A percentile compares a stretch with the other conserved stretches of the same genome.
Conservation (phyloP, 305 asterid species). For the Fraxinus ornus region DNA sequence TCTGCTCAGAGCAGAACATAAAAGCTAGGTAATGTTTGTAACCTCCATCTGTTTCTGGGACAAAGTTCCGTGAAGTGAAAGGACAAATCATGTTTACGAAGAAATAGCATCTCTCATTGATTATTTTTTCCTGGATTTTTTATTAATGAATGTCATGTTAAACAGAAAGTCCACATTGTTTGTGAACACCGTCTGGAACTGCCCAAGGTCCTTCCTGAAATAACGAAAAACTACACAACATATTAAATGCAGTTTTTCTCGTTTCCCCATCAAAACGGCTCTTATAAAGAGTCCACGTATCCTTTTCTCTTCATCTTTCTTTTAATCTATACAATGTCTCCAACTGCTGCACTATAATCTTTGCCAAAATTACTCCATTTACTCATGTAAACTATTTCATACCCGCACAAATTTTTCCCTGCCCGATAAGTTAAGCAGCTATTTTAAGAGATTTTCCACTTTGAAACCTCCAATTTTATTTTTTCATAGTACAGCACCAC, state of each 20-base stretch:
- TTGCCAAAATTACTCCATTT: constrained; percentile 6
- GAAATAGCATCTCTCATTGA: not conserved
- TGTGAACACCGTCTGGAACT: not conserved
- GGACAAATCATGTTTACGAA: constrained; percentile 3
- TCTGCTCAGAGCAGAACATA: constrained; percentile 5
- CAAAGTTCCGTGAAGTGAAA: constrained; percentile 14
- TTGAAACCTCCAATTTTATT: not conserved
- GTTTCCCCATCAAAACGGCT: not conserved
- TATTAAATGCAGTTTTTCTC: not conserved
- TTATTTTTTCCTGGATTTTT: not conserved
- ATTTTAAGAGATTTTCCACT: not conserved
- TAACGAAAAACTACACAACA: not conserved
- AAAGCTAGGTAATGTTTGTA: not conserved
- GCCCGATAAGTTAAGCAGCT: not conserved
- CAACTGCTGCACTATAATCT: constrained; percentile 1
- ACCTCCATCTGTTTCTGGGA: not conserved
- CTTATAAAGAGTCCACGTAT: not conserved
- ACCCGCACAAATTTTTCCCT: not conserved
- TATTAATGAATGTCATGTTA: not conserved
- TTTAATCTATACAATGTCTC: constrained; percentile 12
- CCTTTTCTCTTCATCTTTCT: not conserved
- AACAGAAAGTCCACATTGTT: constrained; percentile 14
- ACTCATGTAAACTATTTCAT: not conserved
- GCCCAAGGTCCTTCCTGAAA: not conserved
- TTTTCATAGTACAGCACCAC: not conserved